Base-by-base conservation (phyloP, 129 eudicot species). In the Centaurea solstitialis region DNA sequence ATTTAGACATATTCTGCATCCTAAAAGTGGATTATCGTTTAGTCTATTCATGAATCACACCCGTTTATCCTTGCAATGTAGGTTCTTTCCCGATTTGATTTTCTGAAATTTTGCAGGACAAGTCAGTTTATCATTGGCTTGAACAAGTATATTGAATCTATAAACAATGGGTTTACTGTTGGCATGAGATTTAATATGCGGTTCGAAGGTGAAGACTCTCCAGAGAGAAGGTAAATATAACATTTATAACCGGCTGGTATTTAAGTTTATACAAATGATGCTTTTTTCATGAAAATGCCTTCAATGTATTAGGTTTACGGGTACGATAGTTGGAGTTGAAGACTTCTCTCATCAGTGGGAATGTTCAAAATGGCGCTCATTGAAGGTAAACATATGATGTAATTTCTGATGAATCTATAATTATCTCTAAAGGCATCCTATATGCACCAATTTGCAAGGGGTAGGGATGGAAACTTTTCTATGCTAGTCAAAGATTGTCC, bases 151-250 rank as follows among this genome's bases (percentile, higher is more conserved):
- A 86, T 94, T 64, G 98, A 94, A 85, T 88, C 97, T 66, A 76
- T 90, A 24, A 86, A 90, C 70, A 89, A 88, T 45, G 83, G 87
- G 40, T 90, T 81, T 78, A 78, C 50, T 13, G 88, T 94, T 18
- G 97, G 98, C 30, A 90, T 89, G 90, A 85, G 92, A 85, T 94
- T 92, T 74, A 94, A 87, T 87, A 92, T 94, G 98, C 88, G 88
- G 40, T 94, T 94, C 68, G 98, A 94, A 83, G 97, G 98, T 61
- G 98, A 94, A 72, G 98, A 94, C 41, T 84, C 97, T 74, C 94
- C 98, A 6, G 98, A 94, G 75, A 85, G 94, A 83, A 94, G 97
- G 98, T 94, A 85, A 64, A 41, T 5, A 43, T 70, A 9, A 71
- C 24, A 15, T 53, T n/a, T 33, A 62, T 40, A 35, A 12, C 3